Conservation (phyloP, 1,284 basidiomycete genomes). For the Ceratobasidium sp. region DNA sequence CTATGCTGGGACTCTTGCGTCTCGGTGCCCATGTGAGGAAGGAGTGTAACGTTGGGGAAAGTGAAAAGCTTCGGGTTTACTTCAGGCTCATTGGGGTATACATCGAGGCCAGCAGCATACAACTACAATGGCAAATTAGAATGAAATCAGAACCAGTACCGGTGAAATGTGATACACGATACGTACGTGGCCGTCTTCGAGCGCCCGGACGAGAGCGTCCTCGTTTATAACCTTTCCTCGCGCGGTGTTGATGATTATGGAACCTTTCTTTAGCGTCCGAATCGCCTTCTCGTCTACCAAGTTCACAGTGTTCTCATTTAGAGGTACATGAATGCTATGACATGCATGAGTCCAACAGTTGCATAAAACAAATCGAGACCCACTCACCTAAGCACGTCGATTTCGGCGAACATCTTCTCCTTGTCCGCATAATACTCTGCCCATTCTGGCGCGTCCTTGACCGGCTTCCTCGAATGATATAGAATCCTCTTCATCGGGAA, state of each 20-base stretch:
- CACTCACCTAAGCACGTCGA: conserved; percentile 75
- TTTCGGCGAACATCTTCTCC: conserved; percentile 72
- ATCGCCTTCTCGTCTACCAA: conserved; percentile 83
- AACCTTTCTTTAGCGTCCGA: conserved; percentile 77
- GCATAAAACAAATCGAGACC: neutral
- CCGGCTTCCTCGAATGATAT: conserved; percentile 75
- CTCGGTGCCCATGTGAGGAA: conserved; percentile 92
- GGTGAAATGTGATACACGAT: conserved; percentile 16
- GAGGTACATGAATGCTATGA: conserved; percentile 67
- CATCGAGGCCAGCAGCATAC: conserved; percentile 85
- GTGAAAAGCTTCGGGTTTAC: conserved; percentile 81
- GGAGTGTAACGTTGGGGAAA: conserved; percentile 80
- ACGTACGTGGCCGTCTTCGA: conserved; percentile 84
- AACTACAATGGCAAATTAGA: conserved; percentile 59
- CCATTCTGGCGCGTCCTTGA: conserved; percentile 68
- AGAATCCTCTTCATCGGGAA: conserved; percentile 87
- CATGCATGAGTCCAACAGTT: neutral
- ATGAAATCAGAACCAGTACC: conserved; percentile 41
- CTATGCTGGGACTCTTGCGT: conserved; percentile 80
- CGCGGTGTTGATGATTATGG: conserved; percentile 88
- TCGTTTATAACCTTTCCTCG: conserved; percentile 90
- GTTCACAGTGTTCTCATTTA: conserved; percentile 75
- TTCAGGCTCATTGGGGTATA: conserved; percentile 86
- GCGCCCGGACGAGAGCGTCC: conserved; percentile 80
- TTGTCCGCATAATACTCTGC: conserved; percentile 74